Evolutionary conservation across 371 early-diverging fungal genomes (phyloP), one percentile per base, ranked within the genome.

Genomic region (Syncephalastrum monosporum): DNA sequence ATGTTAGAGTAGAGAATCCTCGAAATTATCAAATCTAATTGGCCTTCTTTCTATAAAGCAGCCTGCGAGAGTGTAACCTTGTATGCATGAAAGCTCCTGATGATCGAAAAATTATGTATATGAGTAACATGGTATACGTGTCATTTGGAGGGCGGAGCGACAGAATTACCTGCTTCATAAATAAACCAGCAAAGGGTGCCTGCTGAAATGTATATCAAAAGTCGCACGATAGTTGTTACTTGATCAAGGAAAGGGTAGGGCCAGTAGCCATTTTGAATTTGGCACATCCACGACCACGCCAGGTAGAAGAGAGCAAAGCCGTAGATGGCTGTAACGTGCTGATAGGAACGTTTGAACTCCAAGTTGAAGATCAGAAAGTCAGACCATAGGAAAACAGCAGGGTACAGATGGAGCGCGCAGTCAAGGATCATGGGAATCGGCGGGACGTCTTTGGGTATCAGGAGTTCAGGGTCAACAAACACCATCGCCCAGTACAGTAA

Each of bases 211-310:
- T 71, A 75, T 56, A 78, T 75, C 0, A 41, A 46, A 14, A 50
- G 17, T 24, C 79, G 68, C 52, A 57, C 57, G 5, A 24, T 15
- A 4, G 60, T 17, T 8, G 63, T 38, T 42, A 78, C 61, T 4
- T 65, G 55, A 17, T 55, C 74, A 42, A 78, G 55, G 61, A 78
- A 74, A n/a, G 75, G 75, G 29, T 78, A 78, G 6, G 70, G 68
- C 67, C 71, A 78, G 50, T 61, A 65, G 1, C 75, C 68, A 42
- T 78, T 78, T 19, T 56, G 29, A 7, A 56, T 53, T 5, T 65
- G 59, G 56, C 79, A 78, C 21, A 65, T 62, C 62, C 64, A 71
- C 5, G 74, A 69, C 79, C 79, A 78, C 1, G 57, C 52, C 41
- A 56, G 67, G 49, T 78, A 78, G 24, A 59, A 63, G 0, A 55